phyloP scores from a whole-genome alignment of 1,284 basidiomycete genomes.

The Naganishia cerealis region DNA sequence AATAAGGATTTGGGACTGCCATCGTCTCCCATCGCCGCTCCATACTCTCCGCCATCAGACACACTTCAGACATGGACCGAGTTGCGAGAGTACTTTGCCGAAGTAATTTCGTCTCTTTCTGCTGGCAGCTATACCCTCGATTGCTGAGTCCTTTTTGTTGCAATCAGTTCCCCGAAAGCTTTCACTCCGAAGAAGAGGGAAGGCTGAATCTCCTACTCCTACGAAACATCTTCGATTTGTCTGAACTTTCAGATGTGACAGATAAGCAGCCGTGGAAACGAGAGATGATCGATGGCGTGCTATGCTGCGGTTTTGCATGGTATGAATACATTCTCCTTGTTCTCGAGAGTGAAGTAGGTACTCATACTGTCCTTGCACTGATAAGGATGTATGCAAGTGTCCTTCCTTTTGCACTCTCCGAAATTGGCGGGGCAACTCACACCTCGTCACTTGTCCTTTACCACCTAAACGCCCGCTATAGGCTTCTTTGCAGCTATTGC shows the following conservation, averaged over 20 bases:
- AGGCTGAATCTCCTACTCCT: constrained; percentile 7
- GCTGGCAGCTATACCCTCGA: not conserved
- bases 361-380: not conserved
- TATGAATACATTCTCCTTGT: not conserved
- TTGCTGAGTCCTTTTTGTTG: not conserved
- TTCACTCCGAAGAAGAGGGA: constrained; percentile 4
- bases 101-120: not conserved
- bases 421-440: not conserved
- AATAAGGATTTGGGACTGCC: not conserved
- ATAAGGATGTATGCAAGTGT: constrained; percentile 15
- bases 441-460: not conserved
- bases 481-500: not conserved
- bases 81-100: constrained; percentile 3
- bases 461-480: not conserved
- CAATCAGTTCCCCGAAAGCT: not conserved
- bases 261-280: not conserved
- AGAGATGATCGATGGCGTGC: not conserved
- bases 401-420: not conserved
- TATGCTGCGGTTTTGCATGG: constrained; percentile 17
- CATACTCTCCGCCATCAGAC: not conserved
- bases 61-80: not conserved
- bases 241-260: not conserved
- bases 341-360: not conserved
- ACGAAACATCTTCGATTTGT: not conserved
- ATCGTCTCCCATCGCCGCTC: not conserved